phyloP scores from a whole-genome alignment of 75 land plant genomes.

The Ceratopteris richardii region DNA sequence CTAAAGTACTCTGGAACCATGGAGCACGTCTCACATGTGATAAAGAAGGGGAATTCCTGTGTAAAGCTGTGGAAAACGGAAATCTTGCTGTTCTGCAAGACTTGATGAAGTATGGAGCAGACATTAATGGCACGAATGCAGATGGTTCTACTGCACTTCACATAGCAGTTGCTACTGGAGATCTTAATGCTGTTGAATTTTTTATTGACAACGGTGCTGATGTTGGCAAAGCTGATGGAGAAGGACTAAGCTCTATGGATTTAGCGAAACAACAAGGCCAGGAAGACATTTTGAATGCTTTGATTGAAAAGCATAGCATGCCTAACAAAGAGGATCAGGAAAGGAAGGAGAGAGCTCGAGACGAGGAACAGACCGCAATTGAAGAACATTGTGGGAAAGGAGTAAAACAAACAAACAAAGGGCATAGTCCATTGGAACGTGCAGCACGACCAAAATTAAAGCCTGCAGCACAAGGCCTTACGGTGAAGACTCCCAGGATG shows the following conservation, averaged over 20 bases:
- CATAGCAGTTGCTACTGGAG: neutral
- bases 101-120: conserved; percentile 1
- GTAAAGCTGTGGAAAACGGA: conserved; percentile 2
- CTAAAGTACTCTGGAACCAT: neutral
- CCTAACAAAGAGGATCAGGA: no score
- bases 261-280: neutral
- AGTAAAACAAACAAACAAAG: no score
- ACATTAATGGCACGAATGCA: conserved; percentile 5
- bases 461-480: neutral
- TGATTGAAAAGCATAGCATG: neutral
- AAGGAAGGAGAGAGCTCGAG: neutral
- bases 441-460: neutral
- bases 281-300: neutral
- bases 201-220: conserved; percentile 8
- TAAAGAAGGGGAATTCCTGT: conserved; percentile 5
- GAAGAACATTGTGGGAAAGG: neutral
- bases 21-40: conserved; percentile 3
- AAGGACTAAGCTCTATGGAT: neutral
- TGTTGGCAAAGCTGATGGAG: neutral
- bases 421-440: no score
- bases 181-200: neutral
- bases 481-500: neutral
- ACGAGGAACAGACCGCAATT: neutral
- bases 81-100: neutral
- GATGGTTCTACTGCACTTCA: conserved; percentile 12